Evolutionary conservation across 345 rosid genomes (phyloP).

Genomic region (Cochlearia excelsa): DNA sequence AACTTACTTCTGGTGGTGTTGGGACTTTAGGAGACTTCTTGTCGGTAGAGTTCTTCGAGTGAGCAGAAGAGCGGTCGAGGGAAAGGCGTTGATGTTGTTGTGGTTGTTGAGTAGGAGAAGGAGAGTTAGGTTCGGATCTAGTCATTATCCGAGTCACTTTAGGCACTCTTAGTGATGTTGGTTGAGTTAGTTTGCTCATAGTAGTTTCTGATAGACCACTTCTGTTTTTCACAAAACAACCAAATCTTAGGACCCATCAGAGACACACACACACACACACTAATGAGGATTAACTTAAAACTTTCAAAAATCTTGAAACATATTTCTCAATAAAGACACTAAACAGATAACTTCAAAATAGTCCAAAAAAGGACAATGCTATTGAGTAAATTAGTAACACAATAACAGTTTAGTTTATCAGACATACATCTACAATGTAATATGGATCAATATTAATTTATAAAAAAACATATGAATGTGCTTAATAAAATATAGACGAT

Average conservation of each 20-base stretch:
- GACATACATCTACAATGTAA: too few species aligned
- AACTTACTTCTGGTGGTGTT: conserved; percentile 71
- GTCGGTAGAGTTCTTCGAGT: conserved; percentile 55
- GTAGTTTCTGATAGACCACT: conserved; percentile 57
- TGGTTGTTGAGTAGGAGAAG: conserved; percentile 44
- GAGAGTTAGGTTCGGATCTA: conserved; percentile 57
- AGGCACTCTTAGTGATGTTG: conserved; percentile 62
- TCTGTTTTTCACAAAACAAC: conserved; percentile 41
- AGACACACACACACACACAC: not conserved
- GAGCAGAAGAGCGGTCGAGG: conserved; percentile 54
- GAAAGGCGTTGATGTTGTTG: conserved; percentile 43
- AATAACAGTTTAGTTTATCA: too few species aligned
- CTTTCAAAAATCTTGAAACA: too few species aligned
- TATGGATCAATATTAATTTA: too few species aligned
- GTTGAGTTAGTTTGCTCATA: conserved; percentile 56
- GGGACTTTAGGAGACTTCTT: conserved; percentile 59
- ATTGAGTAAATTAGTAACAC: too few species aligned
- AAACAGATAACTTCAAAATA: too few species aligned
- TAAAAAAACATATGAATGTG: too few species aligned
- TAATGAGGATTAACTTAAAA: too few species aligned
- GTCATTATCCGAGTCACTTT: conserved; percentile 48
- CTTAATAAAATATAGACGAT: too few species aligned
- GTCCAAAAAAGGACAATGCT: too few species aligned
- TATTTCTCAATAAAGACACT: too few species aligned
- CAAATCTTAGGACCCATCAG: conserved; percentile 12